phyloP scores from a whole-genome alignment of 1,139 yeast species.

The Pichia cactophila region DNA sequence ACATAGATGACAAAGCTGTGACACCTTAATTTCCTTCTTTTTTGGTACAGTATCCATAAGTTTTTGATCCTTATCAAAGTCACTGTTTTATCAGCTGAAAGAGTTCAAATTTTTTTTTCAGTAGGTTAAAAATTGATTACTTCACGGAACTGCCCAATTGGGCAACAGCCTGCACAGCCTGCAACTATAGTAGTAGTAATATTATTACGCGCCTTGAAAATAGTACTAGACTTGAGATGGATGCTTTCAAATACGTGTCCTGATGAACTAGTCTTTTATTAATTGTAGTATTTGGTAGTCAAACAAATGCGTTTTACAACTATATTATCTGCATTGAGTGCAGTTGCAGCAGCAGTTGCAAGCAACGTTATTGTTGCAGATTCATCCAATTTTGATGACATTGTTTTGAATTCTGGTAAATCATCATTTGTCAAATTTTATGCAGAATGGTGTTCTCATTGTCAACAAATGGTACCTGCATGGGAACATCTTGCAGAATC shows the following conservation, averaged over 20 bases:
- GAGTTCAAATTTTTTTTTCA: not conserved
- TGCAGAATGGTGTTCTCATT: slow-evolving; percentile 79
- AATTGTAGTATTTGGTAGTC: not conserved
- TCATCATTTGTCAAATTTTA: slow-evolving; percentile 67
- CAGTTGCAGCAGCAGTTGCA: slow-evolving; percentile 7
- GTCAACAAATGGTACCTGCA: slow-evolving; percentile 58
- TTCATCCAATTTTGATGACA: slow-evolving; percentile 45
- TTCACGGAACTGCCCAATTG: not conserved
- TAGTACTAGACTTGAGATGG: not conserved
- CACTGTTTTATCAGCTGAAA: not conserved
- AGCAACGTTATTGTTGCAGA: slow-evolving; percentile 24
- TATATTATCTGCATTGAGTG: not conserved
- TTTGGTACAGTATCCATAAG: not conserved
- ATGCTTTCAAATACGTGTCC: not conserved
- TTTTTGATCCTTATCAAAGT: not conserved
- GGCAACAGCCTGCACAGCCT: not conserved
- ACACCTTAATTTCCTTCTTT: slow-evolving; percentile 20
- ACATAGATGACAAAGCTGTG: slow-evolving; percentile 69
- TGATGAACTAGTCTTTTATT: not conserved
- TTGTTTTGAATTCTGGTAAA: slow-evolving; percentile 49
- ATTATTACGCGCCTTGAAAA: not conserved
- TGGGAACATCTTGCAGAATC: slow-evolving; percentile 51
- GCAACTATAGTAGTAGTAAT: no score
- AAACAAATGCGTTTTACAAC: slow-evolving; percentile 5
- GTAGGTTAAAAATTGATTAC: not conserved